Percentiles rank a stretch among this genome's conserved stretches.
Evolutionary conservation across 495 filamentous ascomycete genomes (phyloP).

Genomic region (Aspergillus bertholletiae): DNA sequence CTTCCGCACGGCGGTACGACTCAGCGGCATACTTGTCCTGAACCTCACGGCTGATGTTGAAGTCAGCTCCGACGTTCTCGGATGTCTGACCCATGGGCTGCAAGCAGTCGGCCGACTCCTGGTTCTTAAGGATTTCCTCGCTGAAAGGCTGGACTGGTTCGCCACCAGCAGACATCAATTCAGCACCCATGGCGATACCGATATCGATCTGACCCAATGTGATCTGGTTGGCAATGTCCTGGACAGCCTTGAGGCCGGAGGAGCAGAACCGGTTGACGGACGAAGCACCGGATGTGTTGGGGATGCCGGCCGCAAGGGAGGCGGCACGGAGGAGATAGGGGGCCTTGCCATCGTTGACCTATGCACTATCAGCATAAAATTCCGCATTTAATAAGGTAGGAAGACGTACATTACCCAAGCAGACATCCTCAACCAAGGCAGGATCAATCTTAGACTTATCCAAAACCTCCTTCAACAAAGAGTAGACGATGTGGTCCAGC

Average conservation of each 20-base stretch:
- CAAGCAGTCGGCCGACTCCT: conserved; percentile 82
- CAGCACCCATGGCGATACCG: conserved; percentile 83
- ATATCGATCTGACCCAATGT: conserved; percentile 73
- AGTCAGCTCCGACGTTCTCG: conserved; percentile 93
- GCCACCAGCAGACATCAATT: conserved; percentile 75
- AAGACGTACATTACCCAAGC: conserved; percentile 76
- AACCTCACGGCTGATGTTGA: conserved; percentile 71
- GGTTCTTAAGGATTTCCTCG: conserved; percentile 67
- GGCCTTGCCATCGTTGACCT: conserved; percentile 84
- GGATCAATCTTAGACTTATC: conserved; percentile 76
- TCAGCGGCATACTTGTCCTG: conserved; percentile 87
- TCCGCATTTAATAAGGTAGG: neutral
- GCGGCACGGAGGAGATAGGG: conserved; percentile 89
- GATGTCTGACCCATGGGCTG: conserved; percentile 97
- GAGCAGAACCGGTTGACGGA: conserved; percentile 95
- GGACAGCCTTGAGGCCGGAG: conserved; percentile 89
- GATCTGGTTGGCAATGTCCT: conserved; percentile 93
- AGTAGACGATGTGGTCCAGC: conserved; percentile 81
- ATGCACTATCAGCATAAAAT: neutral
- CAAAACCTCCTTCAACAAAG: conserved; percentile 72
- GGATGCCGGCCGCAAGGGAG: conserved; percentile 87
- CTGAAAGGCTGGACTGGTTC: conserved; percentile 74
- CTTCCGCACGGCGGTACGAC: conserved; percentile 81
- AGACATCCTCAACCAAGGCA: conserved; percentile 83
- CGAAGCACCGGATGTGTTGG: conserved; percentile 77